A percentile compares a stretch with the other conserved stretches of the same genome.
Conservation (phyloP, 495 filamentous ascomycete species). For the Penicillium dipodomyicola region DNA sequence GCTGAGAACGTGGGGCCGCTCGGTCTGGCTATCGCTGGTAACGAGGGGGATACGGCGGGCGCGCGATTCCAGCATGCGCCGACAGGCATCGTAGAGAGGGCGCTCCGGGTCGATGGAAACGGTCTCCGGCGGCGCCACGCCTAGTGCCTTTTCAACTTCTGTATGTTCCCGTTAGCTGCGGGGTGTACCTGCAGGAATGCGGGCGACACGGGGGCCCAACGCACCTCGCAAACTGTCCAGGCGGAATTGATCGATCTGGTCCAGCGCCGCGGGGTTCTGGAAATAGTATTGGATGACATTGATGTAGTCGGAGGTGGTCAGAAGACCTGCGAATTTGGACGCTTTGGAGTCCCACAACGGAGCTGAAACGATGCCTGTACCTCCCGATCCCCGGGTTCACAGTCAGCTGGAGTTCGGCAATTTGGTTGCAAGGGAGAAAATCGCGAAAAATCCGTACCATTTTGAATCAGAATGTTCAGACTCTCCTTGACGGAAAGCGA, state of each 20-base stretch:
- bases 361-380: slow-evolving; percentile 90
- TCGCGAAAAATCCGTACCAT: slow-evolving; percentile 58
- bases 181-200: background rate
- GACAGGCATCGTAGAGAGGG: slow-evolving; percentile 92
- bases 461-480: slow-evolving; percentile 92
- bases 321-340: slow-evolving; percentile 87
- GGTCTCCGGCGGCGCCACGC: slow-evolving; percentile 89
- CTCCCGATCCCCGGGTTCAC: slow-evolving; percentile 21
- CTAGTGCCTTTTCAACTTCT: slow-evolving; percentile 95
- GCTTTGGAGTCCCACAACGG: slow-evolving; percentile 96
- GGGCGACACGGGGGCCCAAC: slow-evolving; percentile 8
- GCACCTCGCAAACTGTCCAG: slow-evolving; percentile 87
- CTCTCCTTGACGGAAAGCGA: slow-evolving; percentile 95
- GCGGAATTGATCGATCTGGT: slow-evolving; percentile 89
- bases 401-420: slow-evolving; percentile 23
- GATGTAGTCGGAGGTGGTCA: slow-evolving; percentile 95
- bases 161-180: slow-evolving; percentile 2
- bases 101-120: slow-evolving; percentile 85
- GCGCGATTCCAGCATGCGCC: slow-evolving; percentile 87
- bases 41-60: slow-evolving; percentile 93
- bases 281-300: slow-evolving; percentile 99
- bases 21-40: slow-evolving; percentile 92
- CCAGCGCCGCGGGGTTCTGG: slow-evolving; percentile 89
- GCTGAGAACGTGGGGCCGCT: slow-evolving; percentile 87
- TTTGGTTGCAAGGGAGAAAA: background rate